These are phyloP conservation scores for Margaritispora aquatica DNA, from an alignment of 495 filamentous ascomycete species.

Conservation along the genomic window DNA sequence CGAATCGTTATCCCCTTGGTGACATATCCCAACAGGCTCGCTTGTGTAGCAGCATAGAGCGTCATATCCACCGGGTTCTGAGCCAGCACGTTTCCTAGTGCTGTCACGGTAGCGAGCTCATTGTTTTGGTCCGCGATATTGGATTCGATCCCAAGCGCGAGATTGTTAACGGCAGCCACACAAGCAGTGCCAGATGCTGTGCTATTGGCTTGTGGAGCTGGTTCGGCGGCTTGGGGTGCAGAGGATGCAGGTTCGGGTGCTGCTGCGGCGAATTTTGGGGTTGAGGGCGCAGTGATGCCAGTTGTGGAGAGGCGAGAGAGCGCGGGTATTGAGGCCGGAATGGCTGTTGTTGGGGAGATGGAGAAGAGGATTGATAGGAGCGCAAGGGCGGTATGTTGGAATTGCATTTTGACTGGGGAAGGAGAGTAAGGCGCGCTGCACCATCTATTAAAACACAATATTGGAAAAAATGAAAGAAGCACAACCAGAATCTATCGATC, in stretches of 20 bases:
- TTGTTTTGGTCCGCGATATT: conserved; percentile 18
- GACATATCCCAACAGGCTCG: conserved; percentile 4
- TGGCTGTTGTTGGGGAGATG: neutral
- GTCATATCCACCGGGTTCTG: conserved; percentile 11
- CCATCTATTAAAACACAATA: neutral
- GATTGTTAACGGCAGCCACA: conserved; percentile 2
- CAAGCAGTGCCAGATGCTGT: neutral
- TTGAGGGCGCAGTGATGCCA: neutral
- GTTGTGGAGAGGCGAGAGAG: neutral
- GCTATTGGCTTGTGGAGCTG: neutral
- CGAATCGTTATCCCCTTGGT: conserved; percentile 10
- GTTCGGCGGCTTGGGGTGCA: neutral
- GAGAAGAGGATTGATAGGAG: neutral
- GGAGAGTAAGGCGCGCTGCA: neutral
- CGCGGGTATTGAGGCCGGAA: neutral
- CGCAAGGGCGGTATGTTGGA: neutral
- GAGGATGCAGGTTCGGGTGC: neutral
- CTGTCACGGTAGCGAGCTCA: conserved; percentile 7
- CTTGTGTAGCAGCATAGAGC: conserved; percentile 6
- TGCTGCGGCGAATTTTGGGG: neutral
- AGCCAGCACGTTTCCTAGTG: conserved; percentile 4
- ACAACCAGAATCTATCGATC: neutral
- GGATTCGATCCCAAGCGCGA: conserved; percentile 9
- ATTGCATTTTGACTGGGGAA: neutral
- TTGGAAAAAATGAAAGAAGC: neutral